Evolutionary conservation across 352 stramenopile species (phyloP), one percentile per base, ranked within the genome.

Genomic region (Pelagophyceae sp.): DNA sequence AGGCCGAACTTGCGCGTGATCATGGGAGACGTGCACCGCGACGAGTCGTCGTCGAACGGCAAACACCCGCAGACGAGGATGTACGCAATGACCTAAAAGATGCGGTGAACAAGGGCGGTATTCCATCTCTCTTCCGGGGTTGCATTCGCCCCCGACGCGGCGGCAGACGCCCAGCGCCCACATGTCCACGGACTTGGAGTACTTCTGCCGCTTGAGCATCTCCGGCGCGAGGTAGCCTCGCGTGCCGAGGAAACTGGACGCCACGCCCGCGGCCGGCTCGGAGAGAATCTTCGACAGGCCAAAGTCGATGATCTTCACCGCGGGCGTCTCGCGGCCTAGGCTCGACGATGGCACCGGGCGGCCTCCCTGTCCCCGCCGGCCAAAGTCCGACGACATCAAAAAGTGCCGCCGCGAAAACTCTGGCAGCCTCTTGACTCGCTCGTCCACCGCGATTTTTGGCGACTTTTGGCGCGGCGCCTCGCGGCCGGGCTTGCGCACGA

Each of bases 51-150:
- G 83, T 98, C 96, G 83, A 99, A 99, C 0, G 96, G 96, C 11
- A 99, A 84, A 75, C 94, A 98, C 3, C 96, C 96, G 76, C 95
- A 98, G 6, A 99, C 85, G 29, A 99, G 84, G 6, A 98, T 90
- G 84, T 97, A 98, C 35, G 98, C 92, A 78, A 98, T 98, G n/a
- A 99, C n/a, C n/a, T n/a, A n/a, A n/a, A n/a, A n/a, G n/a, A n/a
- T n/a, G n/a, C n/a, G n/a, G n/a, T n/a, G n/a, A n/a, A 90, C n/a
- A n/a, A n/a, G n/a, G n/a, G n/a, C n/a, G n/a, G n/a, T n/a, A n/a
- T n/a, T n/a, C n/a, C n/a, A n/a, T n/a, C n/a, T n/a, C n/a, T n/a
- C n/a, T n/a, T n/a, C n/a, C n/a, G n/a, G n/a, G n/a, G n/a, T n/a
- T n/a, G n/a, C n/a, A n/a, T n/a, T n/a, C n/a, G n/a, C n/a, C n/a